These are phyloP conservation scores for Mikania micrantha DNA, from an alignment of 129 eudicot genomes.

Conservation along the genomic window DNA sequence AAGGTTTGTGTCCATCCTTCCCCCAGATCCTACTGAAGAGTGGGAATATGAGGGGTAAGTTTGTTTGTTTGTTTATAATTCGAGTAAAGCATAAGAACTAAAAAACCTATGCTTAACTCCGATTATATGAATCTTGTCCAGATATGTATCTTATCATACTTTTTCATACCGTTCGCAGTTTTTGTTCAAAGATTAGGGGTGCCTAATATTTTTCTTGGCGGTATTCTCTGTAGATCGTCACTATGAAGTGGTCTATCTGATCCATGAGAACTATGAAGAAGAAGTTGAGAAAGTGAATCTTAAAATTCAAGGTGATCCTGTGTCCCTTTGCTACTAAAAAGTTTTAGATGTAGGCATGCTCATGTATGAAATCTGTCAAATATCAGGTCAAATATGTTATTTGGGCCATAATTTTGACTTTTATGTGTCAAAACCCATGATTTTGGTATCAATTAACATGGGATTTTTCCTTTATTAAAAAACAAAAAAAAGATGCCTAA, in stretches of 20 bases:
- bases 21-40: too few species aligned
- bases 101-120: too few species aligned
- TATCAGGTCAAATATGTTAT: background rate
- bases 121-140: too few species aligned
- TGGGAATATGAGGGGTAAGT: too few species aligned
- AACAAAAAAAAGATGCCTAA: background rate
- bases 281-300: slow-evolving; percentile 81
- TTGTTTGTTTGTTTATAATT: too few species aligned
- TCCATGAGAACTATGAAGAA: slow-evolving; percentile 64
- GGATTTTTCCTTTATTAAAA: background rate
- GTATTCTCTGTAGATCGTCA: slow-evolving; percentile 62
- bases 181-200: background rate
- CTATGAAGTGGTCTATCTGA: slow-evolving; percentile 89
- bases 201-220: background rate
- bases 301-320: slow-evolving; percentile 66
- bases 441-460: background rate
- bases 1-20: too few species aligned
- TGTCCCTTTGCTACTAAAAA: background rate
- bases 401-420: background rate
- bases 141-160: background rate
- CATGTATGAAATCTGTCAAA: background rate
- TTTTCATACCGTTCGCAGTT: background rate
- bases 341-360: background rate
- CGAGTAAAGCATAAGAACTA: too few species aligned
- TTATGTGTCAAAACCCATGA: background rate